phyloP scores from a whole-genome alignment of 2,329 filamentous ascomycete genomes.

The Calonectria leucothoes region DNA sequence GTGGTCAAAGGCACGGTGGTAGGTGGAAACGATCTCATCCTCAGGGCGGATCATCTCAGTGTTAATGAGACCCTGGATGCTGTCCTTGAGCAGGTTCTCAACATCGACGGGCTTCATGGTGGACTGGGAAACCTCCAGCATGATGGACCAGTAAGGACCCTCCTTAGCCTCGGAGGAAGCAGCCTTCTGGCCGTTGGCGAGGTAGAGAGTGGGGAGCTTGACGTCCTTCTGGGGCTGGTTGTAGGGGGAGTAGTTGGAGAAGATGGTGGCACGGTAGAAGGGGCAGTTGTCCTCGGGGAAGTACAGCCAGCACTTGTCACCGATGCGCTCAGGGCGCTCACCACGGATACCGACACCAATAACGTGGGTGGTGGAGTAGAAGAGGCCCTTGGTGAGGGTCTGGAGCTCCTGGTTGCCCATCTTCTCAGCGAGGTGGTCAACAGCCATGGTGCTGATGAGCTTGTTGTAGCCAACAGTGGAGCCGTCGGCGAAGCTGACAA shows the following conservation, averaged over 20 bases:
- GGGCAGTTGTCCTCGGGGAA: slow-evolving; percentile 99
- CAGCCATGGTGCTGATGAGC: slow-evolving; percentile 95
- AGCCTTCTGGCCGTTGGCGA: slow-evolving; percentile 87
- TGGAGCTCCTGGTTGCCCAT: slow-evolving; percentile 91
- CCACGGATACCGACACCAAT: slow-evolving; percentile 96
- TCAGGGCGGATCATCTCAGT: slow-evolving; percentile 92
- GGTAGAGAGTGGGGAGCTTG: slow-evolving; percentile 88
- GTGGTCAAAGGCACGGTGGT: slow-evolving; percentile 98
- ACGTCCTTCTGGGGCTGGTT: slow-evolving; percentile 89
- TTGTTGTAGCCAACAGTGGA: slow-evolving; percentile 91
- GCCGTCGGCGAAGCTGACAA: slow-evolving; percentile 84
- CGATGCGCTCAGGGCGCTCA: slow-evolving; percentile 91
- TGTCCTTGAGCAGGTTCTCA: slow-evolving; percentile 86
- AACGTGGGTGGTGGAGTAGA: slow-evolving; percentile 97
- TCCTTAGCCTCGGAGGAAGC: slow-evolving; percentile 78
- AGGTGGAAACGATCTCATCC: slow-evolving; percentile 97
- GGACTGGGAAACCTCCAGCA: slow-evolving; percentile 98
- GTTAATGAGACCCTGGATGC: slow-evolving; percentile 96
- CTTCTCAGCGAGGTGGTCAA: slow-evolving; percentile 86
- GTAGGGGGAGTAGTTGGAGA: slow-evolving; percentile 99
- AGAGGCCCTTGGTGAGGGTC: slow-evolving; percentile 87
- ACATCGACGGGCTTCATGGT: slow-evolving; percentile 93
- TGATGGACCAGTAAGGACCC: slow-evolving; percentile 99
- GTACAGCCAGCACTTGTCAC: slow-evolving; percentile 99
- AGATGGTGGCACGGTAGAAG: slow-evolving; percentile 99